phyloP scores from a whole-genome alignment of 73 alveolate species.

The Tetrahymena thermophila region DNA sequence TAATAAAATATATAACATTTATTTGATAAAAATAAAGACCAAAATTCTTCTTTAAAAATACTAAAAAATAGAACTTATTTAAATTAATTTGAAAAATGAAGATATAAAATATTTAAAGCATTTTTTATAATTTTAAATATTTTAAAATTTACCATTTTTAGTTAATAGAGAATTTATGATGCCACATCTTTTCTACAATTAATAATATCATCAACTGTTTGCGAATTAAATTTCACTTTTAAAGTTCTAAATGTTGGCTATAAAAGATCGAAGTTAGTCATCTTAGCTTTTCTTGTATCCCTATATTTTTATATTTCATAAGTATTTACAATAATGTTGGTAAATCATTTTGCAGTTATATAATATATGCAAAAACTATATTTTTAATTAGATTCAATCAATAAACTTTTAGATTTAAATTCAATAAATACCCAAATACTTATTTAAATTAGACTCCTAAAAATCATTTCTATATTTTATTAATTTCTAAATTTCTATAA shows the following conservation, averaged over 20 bases:
- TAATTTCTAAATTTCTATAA: not conserved
- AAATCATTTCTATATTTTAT: not conserved
- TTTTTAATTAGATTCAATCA: not conserved
- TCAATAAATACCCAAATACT: too few species aligned
- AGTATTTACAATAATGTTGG: not conserved
- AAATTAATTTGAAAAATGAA: not conserved
- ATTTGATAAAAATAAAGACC: not conserved
- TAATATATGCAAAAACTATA: too few species aligned
- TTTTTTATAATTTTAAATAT: not conserved
- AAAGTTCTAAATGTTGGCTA: slow-evolving; percentile 82
- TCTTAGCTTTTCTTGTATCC: slow-evolving; percentile 65
- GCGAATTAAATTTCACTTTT: slow-evolving; percentile 77
- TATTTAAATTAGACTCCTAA: too few species aligned
- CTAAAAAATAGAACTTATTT: not conserved
- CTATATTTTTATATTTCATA: not conserved
- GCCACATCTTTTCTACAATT: slow-evolving; percentile 80
- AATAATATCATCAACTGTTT: slow-evolving; percentile 72
- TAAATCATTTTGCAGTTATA: not conserved
- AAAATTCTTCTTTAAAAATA: not conserved
- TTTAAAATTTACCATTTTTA: slow-evolving; percentile 51
- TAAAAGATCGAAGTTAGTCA: slow-evolving; percentile 75
- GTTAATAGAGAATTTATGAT: slow-evolving; percentile 56
- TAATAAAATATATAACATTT: not conserved
- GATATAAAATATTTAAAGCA: not conserved
- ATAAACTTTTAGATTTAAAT: not conserved